Evolutionary conservation across 306 rosid species (phyloP).

Genomic region (Psophocarpus tetragonolobus): DNA sequence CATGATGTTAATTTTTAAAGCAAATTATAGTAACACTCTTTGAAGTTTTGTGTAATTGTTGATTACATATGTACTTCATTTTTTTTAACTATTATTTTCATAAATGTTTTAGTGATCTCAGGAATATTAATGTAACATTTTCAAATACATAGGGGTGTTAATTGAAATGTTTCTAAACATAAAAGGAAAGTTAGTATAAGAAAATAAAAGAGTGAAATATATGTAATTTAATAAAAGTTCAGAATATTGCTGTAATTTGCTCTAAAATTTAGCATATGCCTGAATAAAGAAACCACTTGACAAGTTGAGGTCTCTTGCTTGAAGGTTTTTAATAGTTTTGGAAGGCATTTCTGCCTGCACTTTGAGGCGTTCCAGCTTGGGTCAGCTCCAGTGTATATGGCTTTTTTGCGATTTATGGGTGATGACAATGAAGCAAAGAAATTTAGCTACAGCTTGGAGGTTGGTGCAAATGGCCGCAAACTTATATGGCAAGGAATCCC

Average conservation of each 20-base stretch:
- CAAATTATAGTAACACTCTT: too few relatives aligned
- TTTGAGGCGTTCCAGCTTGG: constrained; percentile 93
- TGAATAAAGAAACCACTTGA: not conserved
- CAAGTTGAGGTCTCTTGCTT: constrained; percentile 21
- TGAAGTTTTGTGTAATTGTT: too few relatives aligned
- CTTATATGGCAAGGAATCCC: constrained; percentile 95
- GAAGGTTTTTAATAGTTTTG: constrained; percentile 90
- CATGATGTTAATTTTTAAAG: not conserved
- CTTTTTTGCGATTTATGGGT: constrained; percentile 91
- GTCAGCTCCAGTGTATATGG: constrained; percentile 84
- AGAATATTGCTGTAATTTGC: too few relatives aligned
- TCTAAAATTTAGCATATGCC: not conserved
- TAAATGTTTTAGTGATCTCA: too few relatives aligned
- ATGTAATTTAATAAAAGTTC: too few relatives aligned
- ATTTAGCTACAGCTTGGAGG: constrained; percentile 91
- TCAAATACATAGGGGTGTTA: too few relatives aligned
- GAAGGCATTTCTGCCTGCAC: constrained; percentile 90
- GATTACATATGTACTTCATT: too few relatives aligned
- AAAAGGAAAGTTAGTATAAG: too few relatives aligned
- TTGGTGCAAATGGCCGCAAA: constrained; percentile 86
- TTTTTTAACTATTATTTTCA: too few relatives aligned
- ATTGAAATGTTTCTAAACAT: too few relatives aligned
- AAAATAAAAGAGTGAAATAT: too few relatives aligned
- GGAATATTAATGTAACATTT: too few relatives aligned
- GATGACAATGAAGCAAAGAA: constrained; percentile 80